Evolutionary conservation across 2,329 filamentous ascomycete species (phyloP).

Genomic region (Simplicillium sp.): DNA sequence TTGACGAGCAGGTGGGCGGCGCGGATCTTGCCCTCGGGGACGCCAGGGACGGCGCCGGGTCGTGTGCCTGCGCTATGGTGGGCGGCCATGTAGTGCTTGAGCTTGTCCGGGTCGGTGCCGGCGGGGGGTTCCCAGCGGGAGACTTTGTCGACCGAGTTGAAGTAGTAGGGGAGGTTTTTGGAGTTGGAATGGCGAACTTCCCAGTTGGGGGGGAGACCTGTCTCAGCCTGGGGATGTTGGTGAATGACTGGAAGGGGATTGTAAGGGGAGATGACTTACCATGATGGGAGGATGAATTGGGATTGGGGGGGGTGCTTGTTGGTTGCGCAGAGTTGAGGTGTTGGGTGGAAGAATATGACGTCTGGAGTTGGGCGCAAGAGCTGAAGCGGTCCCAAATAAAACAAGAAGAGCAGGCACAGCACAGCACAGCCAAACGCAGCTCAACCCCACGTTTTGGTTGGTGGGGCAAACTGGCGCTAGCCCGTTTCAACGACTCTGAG

Average conservation of each 20-base stretch:
- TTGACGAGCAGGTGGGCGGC: slow-evolving; percentile 90
- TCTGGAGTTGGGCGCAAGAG: too few species aligned
- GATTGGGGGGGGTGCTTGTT: background rate
- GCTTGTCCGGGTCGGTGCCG: slow-evolving; percentile 80
- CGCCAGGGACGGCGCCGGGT: slow-evolving; percentile 26
- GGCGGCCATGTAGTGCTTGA: slow-evolving; percentile 88
- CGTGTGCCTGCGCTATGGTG: slow-evolving; percentile 59
- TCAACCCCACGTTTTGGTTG: background rate
- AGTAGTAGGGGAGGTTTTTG: slow-evolving; percentile 98
- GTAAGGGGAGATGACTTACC: slow-evolving; percentile 2
- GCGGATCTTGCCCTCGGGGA: slow-evolving; percentile 74
- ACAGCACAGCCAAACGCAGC: too few species aligned
- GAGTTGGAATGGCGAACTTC: slow-evolving; percentile 97
- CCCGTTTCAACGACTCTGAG: background rate
- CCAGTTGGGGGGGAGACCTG: slow-evolving; percentile 79
- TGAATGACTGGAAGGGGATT: slow-evolving; percentile 1
- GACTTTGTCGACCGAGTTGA: slow-evolving; percentile 77
- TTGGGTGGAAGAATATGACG: slow-evolving; percentile 1
- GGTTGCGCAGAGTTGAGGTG: background rate
- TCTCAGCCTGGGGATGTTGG: slow-evolving; percentile 52
- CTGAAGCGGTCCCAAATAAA: too few species aligned
- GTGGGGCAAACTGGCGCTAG: background rate
- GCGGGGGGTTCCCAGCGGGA: slow-evolving; percentile 92
- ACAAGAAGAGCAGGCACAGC: too few species aligned
- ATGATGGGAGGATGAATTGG: background rate